Evolutionary conservation across 73 alveolate genomes (phyloP).

Genomic region (Paramecium pentaurelia): DNA sequence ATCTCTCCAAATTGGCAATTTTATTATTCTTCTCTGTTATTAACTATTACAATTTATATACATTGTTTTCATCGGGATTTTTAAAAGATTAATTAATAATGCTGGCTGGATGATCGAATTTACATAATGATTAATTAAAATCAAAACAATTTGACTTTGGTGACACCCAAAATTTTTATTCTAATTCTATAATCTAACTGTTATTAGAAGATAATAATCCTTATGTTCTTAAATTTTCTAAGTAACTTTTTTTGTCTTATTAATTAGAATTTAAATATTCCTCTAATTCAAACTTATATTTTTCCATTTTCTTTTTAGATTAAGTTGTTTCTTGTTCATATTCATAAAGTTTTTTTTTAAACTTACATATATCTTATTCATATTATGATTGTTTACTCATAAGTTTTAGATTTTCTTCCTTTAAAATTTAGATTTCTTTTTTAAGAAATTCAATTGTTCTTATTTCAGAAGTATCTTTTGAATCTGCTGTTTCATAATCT

Average conservation of each 20-base stretch:
- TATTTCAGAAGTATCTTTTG: background rate
- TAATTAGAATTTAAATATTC: background rate
- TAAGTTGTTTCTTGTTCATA: background rate
- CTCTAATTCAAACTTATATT: background rate
- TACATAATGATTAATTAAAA: background rate
- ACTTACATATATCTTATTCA: background rate
- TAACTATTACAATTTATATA: background rate
- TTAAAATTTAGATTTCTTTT: background rate
- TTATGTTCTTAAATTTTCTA: background rate
- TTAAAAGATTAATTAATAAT: background rate
- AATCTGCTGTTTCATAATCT: background rate
- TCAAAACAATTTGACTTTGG: background rate
- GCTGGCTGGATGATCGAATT: background rate
- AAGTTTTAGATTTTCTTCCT: background rate
- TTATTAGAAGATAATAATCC: background rate
- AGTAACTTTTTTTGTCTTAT: background rate
- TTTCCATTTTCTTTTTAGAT: background rate
- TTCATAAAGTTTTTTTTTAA: background rate
- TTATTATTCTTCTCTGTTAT: background rate
- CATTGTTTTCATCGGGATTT: background rate
- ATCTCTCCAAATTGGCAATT: background rate
- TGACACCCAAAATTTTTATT: background rate
- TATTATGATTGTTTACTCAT: background rate
- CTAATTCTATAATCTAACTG: background rate
- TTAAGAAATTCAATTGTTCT: background rate